Evolutionary conservation across 2,329 filamentous ascomycete species (phyloP).

Genomic region (Colletotrichum navitas): DNA sequence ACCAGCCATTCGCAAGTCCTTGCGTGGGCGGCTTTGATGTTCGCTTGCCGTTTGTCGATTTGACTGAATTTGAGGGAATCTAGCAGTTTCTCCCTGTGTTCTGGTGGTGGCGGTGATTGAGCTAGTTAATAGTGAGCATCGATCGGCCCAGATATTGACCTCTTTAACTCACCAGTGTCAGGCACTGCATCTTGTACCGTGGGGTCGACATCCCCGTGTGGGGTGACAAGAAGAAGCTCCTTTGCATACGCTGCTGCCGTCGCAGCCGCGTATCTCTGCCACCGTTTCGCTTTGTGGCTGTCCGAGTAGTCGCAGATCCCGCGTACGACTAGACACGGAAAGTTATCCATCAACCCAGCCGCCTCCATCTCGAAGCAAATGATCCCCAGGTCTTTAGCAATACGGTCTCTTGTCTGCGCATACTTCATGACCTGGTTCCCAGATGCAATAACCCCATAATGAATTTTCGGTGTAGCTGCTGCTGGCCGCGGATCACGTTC

Average conservation of each 20-base stretch:
- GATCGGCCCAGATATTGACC: accelerated
- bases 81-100: not conserved
- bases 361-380: conserved; percentile 46
- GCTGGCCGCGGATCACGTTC: not conserved
- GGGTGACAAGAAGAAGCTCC: conserved; percentile 9
- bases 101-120: not conserved
- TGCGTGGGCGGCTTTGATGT: not conserved
- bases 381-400: conserved; percentile 7
- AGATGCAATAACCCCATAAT: conserved; percentile 46
- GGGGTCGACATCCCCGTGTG: accelerated
- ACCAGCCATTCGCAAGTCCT: not conserved
- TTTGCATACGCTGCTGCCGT: conserved; percentile 45
- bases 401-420: conserved; percentile 23
- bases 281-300: conserved; percentile 46
- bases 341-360: conserved; percentile 43
- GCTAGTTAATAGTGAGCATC: not conserved
- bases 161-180: not conserved
- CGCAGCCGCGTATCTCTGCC: conserved; percentile 45
- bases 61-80: not conserved
- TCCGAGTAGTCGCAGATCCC: conserved; percentile 52
- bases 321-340: conserved; percentile 46
- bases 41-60: not conserved
- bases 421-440: conserved; percentile 45
- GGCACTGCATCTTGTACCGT: not conserved
- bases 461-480: conserved; percentile 34